Conservation (phyloP, 2,329 filamentous ascomycete species). For the Arthrobotrys conoides region DNA sequence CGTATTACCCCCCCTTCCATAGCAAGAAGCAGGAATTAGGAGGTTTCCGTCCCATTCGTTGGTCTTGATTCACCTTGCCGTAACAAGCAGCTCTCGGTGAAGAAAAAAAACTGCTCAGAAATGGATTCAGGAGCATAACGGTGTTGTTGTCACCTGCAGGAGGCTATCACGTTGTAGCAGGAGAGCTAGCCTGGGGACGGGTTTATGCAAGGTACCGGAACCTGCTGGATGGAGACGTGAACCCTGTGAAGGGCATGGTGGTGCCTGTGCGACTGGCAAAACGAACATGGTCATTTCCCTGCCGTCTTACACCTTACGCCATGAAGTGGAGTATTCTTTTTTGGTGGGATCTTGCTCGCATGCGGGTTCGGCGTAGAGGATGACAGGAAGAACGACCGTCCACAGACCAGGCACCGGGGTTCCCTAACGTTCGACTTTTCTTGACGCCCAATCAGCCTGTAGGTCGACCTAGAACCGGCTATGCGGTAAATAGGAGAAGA, state of each 20-base stretch:
- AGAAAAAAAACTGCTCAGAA: slow-evolving; percentile 38
- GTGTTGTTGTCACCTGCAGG: slow-evolving; percentile 61
- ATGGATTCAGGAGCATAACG: slow-evolving; percentile 54
- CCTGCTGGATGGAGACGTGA: slow-evolving; percentile 47
- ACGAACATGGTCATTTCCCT: slow-evolving; percentile 56
- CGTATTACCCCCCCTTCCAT: slow-evolving; percentile 34
- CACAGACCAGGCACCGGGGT: slow-evolving; percentile 25
- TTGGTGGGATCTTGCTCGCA: slow-evolving; percentile 3
- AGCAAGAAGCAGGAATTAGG: slow-evolving; percentile 59
- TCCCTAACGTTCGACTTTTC: slow-evolving; percentile 22
- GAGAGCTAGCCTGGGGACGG: slow-evolving; percentile 36
- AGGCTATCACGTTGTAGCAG: slow-evolving; percentile 50
- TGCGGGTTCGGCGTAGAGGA: slow-evolving; percentile 8
- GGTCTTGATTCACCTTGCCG: slow-evolving; percentile 42
- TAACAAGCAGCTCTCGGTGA: slow-evolving; percentile 52
- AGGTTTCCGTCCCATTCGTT: slow-evolving; percentile 53
- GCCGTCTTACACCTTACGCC: slow-evolving; percentile 55
- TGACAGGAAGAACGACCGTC: slow-evolving; percentile 38
- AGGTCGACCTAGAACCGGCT: slow-evolving; percentile 31
- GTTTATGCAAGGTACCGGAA: slow-evolving; percentile 61
- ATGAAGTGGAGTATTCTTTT: slow-evolving; percentile 26
- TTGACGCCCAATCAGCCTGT: slow-evolving; percentile 59
- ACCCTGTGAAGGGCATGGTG: slow-evolving; percentile 25
- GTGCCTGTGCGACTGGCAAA: slow-evolving; percentile 50
- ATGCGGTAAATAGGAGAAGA: slow-evolving; percentile 61